phyloP scores from a whole-genome alignment of 2,329 filamentous ascomycete genomes.

The Chaetomium olivaceum region DNA sequence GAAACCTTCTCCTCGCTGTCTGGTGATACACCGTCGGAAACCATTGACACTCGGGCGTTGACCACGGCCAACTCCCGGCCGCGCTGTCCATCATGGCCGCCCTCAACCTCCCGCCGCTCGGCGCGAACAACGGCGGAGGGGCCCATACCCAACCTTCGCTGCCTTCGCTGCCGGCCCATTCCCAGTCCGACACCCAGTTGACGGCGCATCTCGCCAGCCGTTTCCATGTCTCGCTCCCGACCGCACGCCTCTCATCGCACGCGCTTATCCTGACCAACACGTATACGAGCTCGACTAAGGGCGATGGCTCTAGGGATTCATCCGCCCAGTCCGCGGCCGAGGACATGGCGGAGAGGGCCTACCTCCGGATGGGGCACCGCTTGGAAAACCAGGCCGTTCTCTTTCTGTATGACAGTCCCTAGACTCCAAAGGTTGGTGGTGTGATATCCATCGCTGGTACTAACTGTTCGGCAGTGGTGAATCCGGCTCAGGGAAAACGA shows the following conservation, averaged over 20 bases:
- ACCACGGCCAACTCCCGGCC: conserved; percentile 33
- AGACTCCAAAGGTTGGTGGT: conserved; percentile 5
- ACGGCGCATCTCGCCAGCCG: conserved; percentile 82
- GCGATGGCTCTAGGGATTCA: conserved; percentile 88
- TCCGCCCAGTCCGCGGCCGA: conserved; percentile 92
- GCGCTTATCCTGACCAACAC: conserved; percentile 92
- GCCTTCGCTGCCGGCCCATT: conserved; percentile 81
- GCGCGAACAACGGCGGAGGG: conserved; percentile 50
- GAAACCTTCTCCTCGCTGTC: background rate
- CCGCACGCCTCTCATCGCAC: conserved; percentile 85
- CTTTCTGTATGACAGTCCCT: conserved; percentile 69
- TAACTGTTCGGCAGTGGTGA: conserved; percentile 67
- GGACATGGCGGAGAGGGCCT: conserved; percentile 85
- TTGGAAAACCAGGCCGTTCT: conserved; percentile 92
- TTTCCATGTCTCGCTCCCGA: conserved; percentile 88
- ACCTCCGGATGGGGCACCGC: conserved; percentile 78
- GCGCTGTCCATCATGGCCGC: conserved; percentile 57
- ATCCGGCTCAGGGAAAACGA: conserved; percentile 95
- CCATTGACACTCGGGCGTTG: conserved; percentile 5
- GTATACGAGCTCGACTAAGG: conserved; percentile 78
- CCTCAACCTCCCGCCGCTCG: conserved; percentile 55
- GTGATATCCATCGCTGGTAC: conserved; percentile 26
- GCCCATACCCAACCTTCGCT: conserved; percentile 82
- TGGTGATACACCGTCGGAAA: background rate
- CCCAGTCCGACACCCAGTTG: conserved; percentile 65